These are phyloP conservation scores for Irpex sp. DNA, from an alignment of 1,284 basidiomycete species.

Conservation along the genomic window DNA sequence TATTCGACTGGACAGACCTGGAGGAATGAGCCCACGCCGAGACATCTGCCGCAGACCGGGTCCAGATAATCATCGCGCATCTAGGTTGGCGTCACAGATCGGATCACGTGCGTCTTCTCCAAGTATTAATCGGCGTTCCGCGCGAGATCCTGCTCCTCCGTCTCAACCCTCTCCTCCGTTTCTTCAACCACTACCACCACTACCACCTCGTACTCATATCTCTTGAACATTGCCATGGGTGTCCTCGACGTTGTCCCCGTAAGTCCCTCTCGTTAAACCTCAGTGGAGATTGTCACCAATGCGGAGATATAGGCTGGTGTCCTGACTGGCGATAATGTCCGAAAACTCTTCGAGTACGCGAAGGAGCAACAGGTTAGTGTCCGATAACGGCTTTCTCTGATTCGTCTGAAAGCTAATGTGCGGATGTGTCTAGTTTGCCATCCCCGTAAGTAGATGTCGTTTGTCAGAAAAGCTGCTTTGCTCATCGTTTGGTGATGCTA, in stretches of 20 bases:
- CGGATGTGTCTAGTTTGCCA: conserved; percentile 60
- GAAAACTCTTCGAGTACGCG: conserved; percentile 88
- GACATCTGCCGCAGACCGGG: too few relatives aligned
- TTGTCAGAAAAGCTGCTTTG: not conserved
- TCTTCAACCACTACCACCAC: conserved; percentile 9
- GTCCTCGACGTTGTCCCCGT: conserved; percentile 72
- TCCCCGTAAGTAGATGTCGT: conserved; percentile 38
- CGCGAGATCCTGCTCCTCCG: conserved; percentile 3
- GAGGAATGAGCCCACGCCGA: not conserved
- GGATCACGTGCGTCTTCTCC: not conserved
- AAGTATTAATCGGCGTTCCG: conserved; percentile 9
- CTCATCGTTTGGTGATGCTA: not conserved
- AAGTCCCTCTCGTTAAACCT: conserved; percentile 24
- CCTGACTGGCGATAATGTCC: conserved; percentile 82
- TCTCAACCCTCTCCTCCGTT: conserved; percentile 11
- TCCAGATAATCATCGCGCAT: too few relatives aligned
- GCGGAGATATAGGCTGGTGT: conserved; percentile 66
- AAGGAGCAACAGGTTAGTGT: conserved; percentile 72
- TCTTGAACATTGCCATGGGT: conserved; percentile 42
- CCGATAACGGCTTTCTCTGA: not conserved
- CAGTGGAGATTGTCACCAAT: not conserved
- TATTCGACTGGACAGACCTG: not conserved
- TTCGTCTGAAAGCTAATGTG: not conserved
- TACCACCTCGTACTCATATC: conserved; percentile 4
- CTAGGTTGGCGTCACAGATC: not conserved